Evolutionary conservation across 352 stramenopile genomes (phyloP), one percentile per base, ranked within the genome.

Genomic region (Phytophthora sojae): DNA sequence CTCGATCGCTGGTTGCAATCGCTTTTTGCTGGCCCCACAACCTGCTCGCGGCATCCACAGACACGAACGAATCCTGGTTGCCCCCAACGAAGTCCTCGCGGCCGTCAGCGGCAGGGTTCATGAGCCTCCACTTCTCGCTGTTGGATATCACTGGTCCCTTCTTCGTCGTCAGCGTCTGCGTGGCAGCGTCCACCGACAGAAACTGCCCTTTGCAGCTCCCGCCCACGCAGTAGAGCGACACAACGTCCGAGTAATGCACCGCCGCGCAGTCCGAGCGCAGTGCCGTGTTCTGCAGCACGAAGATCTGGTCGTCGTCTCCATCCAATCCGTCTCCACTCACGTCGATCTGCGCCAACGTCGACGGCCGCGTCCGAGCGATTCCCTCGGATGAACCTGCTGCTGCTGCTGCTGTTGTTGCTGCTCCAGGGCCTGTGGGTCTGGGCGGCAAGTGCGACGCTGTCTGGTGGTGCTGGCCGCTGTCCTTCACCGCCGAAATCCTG

Each of bases 251-350:
- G 54, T 85, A 96, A 49, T 87, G 88, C 15, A 95, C 85, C 49
- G 88, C 81, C 7, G 77, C 85, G 57, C 80, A 86, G 64, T 95
- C 88, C 6, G 79, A 78, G 12, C 85, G 85, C 61, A 94, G 78
- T 37, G 81, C 89, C 2, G 79, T 86, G 55, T 95, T 95, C 26
- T 94, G 66, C 17, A 95, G 59, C 54, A 90, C 83, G 70, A 96
- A 96, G 6, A 94, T 78, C 50, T 96, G 88, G 50, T 92, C 82
- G 12, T 80, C 73, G 45, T 96, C 88, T n/a, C 85, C 86, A 59
- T 83, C 82, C 29, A 93, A 74, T 0, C 88, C 86, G 64, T 88
- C 80, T 29, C 88, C 88, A 8, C 76, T 74, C 3, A 89, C 81
- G 60, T 91, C 77, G 58, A 95, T 88, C 53, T 73, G 57, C 35